Evolutionary conservation across 2,329 filamentous ascomycete genomes (phyloP), one percentile per base, ranked within the genome.

Genomic region (Fusarium continuum): DNA sequence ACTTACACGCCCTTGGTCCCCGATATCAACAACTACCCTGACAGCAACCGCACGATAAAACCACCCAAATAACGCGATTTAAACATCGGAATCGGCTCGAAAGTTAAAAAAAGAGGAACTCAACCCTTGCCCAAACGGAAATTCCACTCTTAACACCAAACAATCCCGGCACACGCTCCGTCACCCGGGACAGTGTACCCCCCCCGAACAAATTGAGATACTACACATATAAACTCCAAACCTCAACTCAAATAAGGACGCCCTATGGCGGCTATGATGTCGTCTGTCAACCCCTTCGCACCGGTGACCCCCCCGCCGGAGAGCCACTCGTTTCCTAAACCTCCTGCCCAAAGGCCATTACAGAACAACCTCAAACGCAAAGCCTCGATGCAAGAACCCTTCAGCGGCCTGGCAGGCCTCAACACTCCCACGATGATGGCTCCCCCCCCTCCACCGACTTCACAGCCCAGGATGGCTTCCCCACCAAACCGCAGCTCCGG

Each of bases 251-350:
- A 55, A 44, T 16, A 63, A 64, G 38, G 55, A 55, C 64, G 64
- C 61, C 57, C 51, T 57, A 71, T 71, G 69, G 67, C 69, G 69
- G 69, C 69, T 57, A 70, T 71, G 69, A 71, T 71, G 69, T 71
- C 69, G 69, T 71, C 69, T 65, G 69, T 71, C 61, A 71, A 67
- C 67, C 69, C 69, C 52, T 71, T 71, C 32, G 58, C 65, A 54
- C 69, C 69, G 65, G 69, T 71, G 56, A 71, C 69, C 53, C 69
- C 69, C 61, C 69, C 69, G 54, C 69, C 69, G 51, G 69, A 71
- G 61, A 70, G 65, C 52, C 69, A 68, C 53, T 61, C 60, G 47
- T 71, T 71, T 70, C 69, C 69, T 69, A 71, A 71, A 71, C 69
- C 61, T 70, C 61, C 67, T 69, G 46, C 62, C 51, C 65, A 64